A percentile compares a stretch with the other conserved stretches of the same genome.
Conservation (phyloP, 2,329 filamentous ascomycete genomes). For the Stachybotrys chlorohalonatus region DNA sequence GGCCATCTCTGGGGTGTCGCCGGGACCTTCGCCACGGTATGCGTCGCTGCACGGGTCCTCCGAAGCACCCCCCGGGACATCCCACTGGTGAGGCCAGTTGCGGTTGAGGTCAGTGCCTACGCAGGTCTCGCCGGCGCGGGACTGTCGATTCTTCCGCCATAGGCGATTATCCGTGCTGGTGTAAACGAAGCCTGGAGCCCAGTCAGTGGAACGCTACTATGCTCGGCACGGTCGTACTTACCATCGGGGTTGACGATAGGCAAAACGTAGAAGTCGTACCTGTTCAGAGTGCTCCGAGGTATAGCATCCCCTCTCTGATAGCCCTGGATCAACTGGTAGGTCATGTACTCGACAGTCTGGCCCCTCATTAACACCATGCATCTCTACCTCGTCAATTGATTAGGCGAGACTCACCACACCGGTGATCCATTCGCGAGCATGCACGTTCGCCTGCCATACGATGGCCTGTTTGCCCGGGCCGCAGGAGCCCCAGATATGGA, state of each 20-base stretch:
- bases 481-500: conserved; percentile 40
- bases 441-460: conserved; percentile 45
- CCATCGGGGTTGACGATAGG: conserved; percentile 40
- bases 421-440: conserved; percentile 50
- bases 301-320: conserved; percentile 25
- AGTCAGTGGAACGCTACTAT: not conserved
- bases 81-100: conserved; percentile 45
- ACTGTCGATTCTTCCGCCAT: conserved; percentile 47
- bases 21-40: conserved; percentile 28
- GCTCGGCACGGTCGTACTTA: conserved; percentile 4
- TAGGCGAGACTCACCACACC: conserved; percentile 16
- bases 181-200: conserved; percentile 38
- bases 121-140: conserved; percentile 24
- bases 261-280: conserved; percentile 48
- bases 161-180: conserved; percentile 40
- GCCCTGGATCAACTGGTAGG: conserved; percentile 32
- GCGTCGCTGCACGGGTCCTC: conserved; percentile 35
- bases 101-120: conserved; percentile 43
- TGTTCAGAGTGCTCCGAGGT: conserved; percentile 36
- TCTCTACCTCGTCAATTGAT: not conserved
- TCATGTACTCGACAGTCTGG: conserved; percentile 36
- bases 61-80: conserved; percentile 32
- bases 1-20: conserved; percentile 37
- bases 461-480: conserved; percentile 35
- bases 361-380: not conserved